Evolutionary conservation across 1,284 basidiomycete genomes (phyloP).

Genomic region (Fomitopsis palustris): DNA sequence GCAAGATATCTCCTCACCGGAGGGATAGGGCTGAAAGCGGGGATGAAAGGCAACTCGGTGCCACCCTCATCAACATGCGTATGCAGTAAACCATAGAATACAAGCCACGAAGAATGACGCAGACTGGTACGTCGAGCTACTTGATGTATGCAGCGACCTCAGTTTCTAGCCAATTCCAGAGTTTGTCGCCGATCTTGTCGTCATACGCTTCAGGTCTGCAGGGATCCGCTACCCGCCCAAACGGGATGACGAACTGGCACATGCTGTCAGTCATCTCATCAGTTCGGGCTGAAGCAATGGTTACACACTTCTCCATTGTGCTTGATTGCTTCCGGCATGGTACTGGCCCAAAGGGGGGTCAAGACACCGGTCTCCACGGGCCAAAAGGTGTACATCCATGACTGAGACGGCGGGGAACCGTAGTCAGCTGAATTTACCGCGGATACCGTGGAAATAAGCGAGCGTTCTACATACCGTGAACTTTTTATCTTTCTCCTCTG

Average conservation of each 20-base stretch:
- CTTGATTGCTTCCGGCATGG: conserved; percentile 17
- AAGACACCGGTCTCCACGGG: conserved; percentile 18
- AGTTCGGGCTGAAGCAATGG: conserved; percentile 7
- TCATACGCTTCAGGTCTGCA: conserved; percentile 23
- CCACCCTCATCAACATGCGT: no score
- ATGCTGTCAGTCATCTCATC: not conserved
- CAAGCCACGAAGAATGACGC: not conserved
- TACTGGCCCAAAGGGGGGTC: conserved; percentile 21
- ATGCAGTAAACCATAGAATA: no score
- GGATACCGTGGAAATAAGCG: not conserved
- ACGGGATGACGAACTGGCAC: conserved; percentile 35
- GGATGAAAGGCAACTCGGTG: no score
- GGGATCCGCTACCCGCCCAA: conserved; percentile 26
- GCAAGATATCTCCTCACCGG: no score
- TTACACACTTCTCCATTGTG: conserved; percentile 19
- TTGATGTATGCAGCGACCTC: not conserved
- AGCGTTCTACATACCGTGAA: not conserved
- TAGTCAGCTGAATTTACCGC: no score
- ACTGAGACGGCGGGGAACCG: not conserved
- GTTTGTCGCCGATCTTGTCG: conserved; percentile 24
- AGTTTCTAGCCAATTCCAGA: conserved; percentile 34
- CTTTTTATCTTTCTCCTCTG: not conserved
- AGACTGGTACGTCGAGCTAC: no score
- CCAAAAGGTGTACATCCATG: conserved; percentile 7
- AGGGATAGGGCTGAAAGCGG: no score